phyloP scores from a whole-genome alignment of 202 grass and related monocot genomes.

The Miscanthus sacchariflorus region DNA sequence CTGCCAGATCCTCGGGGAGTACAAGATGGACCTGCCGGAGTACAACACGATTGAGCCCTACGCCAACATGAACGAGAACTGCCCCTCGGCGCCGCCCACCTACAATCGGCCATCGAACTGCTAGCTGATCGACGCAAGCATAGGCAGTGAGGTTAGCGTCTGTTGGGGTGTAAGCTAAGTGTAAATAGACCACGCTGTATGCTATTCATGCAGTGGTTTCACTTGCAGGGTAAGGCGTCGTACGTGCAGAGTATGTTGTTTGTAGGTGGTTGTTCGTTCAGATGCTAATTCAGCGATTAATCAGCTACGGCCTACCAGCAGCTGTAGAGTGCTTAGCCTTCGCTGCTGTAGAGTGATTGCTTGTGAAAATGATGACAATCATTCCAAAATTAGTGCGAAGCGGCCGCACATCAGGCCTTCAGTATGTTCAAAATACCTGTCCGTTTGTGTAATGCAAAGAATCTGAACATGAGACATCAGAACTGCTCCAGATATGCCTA shows the following conservation, averaged over 20 bases:
- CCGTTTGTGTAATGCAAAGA: neutral
- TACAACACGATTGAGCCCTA: constrained; percentile 94
- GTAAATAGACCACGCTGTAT: neutral
- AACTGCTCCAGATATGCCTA: neutral
- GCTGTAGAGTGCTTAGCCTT: neutral
- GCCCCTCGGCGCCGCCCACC: constrained; percentile 76
- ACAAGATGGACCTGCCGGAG: constrained; percentile 86
- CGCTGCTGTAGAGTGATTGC: neutral
- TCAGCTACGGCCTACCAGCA: neutral
- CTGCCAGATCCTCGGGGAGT: constrained; percentile 95
- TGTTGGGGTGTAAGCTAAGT: neutral
- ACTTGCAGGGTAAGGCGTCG: too few species aligned
- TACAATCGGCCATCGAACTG: constrained; percentile 68
- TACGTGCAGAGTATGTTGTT: neutral
- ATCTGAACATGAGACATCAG: neutral
- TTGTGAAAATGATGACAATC: neutral
- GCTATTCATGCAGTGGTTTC: neutral
- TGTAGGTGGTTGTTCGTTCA: neutral
- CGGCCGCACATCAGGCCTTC: neutral
- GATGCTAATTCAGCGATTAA: neutral
- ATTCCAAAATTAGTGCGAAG: neutral
- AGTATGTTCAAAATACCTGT: neutral
- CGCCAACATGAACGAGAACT: constrained; percentile 97
- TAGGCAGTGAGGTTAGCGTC: neutral
- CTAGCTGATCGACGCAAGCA: neutral